phyloP scores from a whole-genome alignment of 2,329 filamentous ascomycete species.

The Leptographium wingfieldii region DNA sequence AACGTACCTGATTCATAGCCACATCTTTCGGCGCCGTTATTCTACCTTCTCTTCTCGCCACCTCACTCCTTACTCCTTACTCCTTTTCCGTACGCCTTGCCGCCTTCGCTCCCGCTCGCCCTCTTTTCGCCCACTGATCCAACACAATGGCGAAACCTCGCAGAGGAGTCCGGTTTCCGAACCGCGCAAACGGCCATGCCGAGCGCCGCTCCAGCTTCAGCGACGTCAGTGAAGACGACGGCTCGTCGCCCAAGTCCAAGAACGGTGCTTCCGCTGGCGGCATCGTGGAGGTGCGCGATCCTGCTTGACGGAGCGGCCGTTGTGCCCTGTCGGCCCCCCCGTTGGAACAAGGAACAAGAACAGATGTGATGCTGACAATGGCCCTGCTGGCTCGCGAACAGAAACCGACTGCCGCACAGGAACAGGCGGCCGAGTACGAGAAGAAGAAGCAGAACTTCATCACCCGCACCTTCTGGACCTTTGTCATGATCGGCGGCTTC shows the following conservation, averaged over 20 bases:
- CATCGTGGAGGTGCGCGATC: slow-evolving; percentile 23
- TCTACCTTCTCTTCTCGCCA: background rate
- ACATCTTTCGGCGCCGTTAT: background rate
- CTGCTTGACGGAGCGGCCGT: too few species aligned
- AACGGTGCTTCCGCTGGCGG: slow-evolving; percentile 20
- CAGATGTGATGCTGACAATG: too few species aligned
- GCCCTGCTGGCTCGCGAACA: slow-evolving; percentile 13
- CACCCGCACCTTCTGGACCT: slow-evolving; percentile 91
- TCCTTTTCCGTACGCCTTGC: background rate
- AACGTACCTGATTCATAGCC: background rate
- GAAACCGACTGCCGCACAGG: slow-evolving; percentile 29
- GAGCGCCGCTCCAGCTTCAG: slow-evolving; percentile 60
- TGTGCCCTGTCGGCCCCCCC: too few species aligned
- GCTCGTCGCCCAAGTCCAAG: slow-evolving; percentile 15
- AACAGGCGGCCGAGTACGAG: slow-evolving; percentile 60
- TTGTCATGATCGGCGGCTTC: slow-evolving; percentile 93
- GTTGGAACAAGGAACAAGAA: too few species aligned
- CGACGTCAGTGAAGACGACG: slow-evolving; percentile 28
- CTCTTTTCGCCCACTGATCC: background rate
- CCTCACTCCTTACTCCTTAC: background rate
- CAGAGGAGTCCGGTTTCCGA: slow-evolving; percentile 43
- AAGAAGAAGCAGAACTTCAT: slow-evolving; percentile 99
- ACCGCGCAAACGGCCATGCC: slow-evolving; percentile 34
- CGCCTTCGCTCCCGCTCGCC: background rate
- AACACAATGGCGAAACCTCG: slow-evolving; percentile 24